A percentile compares a stretch with the other conserved stretches of the same genome.
These are phyloP conservation scores for Sonneratia caseolaris DNA, from an alignment of 345 rosid genomes.

Conservation along the genomic window DNA sequence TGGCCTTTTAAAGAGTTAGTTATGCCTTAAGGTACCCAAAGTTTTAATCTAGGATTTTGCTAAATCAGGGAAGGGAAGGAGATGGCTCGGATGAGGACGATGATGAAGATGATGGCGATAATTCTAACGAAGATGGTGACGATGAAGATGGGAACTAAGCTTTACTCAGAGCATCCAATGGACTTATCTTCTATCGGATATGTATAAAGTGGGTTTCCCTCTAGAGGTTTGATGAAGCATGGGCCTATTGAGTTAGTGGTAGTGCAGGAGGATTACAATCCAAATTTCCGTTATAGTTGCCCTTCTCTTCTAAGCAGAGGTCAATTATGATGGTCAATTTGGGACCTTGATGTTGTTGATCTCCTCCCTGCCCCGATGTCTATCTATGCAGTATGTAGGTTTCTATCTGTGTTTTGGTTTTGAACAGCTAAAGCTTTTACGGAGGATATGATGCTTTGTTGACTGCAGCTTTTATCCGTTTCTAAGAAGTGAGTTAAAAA, in stretches of 20 bases:
- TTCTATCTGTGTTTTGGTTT: neutral
- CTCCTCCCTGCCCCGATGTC: neutral
- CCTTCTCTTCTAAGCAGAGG: neutral
- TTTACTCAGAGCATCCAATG: neutral
- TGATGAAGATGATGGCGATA: constrained; percentile 16
- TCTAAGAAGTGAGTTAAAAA: neutral
- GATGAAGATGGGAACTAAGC: constrained; percentile 15
- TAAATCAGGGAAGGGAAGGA: constrained; percentile 12
- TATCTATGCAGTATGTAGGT: neutral
- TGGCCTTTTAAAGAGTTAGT: too few species aligned
- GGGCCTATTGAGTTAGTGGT: too few species aligned
- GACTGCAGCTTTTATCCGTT: neutral
- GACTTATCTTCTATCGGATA: neutral
- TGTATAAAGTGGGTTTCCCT: constrained; percentile 12
- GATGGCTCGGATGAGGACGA: constrained; percentile 16
- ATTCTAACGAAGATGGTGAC: constrained; percentile 12
- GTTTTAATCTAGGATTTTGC: neutral
- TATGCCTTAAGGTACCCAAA: neutral
- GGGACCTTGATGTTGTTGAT: neutral
- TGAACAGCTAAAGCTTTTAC: neutral
- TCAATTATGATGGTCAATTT: neutral
- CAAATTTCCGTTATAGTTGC: neutral
- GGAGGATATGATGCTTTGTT: neutral
- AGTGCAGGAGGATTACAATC: neutral
- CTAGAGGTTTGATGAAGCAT: neutral